Evolutionary conservation across 1,139 yeast species (phyloP).

Genomic region (Sporopachydermia cereana): DNA sequence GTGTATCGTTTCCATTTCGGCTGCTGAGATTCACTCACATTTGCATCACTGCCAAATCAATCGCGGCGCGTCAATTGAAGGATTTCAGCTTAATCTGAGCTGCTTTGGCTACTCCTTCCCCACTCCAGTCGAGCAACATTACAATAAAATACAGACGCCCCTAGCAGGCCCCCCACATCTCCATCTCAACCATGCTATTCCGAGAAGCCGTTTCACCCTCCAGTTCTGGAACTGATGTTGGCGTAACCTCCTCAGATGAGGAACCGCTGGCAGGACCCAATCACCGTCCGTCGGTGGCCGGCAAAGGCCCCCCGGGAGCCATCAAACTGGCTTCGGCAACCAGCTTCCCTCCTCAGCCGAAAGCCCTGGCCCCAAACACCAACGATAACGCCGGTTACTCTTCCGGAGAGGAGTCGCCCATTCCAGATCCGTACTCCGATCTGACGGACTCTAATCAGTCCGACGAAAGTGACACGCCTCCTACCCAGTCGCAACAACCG

Average conservation of each 20-base stretch:
- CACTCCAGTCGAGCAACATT: no score
- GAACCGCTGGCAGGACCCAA: neutral
- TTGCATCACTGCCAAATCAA: no score
- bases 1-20: no score
- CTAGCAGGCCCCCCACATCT: no score
- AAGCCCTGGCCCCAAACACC: neutral
- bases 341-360: neutral
- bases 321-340: neutral
- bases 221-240: conserved; percentile 3
- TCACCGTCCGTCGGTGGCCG: neutral
- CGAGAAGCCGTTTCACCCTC: neutral
- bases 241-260: neutral
- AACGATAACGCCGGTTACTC: neutral
- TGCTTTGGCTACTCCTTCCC: no score
- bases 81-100: no score
- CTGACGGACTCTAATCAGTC: neutral
- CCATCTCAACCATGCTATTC: no score
- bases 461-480: neutral
- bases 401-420: conserved; percentile 2
- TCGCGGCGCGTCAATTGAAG: no score
- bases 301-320: conserved; percentile 4
- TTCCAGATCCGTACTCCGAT: conserved; percentile 1
- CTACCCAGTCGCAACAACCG: neutral
- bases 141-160: no score
- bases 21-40: no score